Conservation (phyloP, 352 stramenopile species). For the Phytophthora lateralis region DNA sequence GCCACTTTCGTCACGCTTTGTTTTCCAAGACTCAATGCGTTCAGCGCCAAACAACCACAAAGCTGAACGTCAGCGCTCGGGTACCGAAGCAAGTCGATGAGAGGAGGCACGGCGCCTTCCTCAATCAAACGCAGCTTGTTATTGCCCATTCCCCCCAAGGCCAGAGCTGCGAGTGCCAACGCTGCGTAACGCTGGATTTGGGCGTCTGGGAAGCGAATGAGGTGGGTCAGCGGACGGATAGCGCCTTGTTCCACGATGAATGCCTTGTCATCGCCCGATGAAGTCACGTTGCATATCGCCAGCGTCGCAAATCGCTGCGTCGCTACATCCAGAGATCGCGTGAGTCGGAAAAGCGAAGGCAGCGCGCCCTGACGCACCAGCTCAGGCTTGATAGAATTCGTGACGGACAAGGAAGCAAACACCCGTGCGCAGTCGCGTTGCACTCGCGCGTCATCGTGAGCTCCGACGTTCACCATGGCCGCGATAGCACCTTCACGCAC, state of each 20-base stretch:
- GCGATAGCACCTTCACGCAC: conserved; percentile 88
- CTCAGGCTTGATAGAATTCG: conserved; percentile 81
- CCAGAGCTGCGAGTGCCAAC: conserved; percentile 91
- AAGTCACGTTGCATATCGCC: conserved; percentile 93
- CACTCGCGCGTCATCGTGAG: conserved; percentile 89
- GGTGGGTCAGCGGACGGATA: conserved; percentile 93
- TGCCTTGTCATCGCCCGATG: conserved; percentile 82
- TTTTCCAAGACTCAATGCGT: conserved; percentile 89
- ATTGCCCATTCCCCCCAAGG: conserved; percentile 90
- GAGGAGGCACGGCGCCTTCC: conserved; percentile 90
- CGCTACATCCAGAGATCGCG: conserved; percentile 91
- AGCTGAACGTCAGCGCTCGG: conserved; percentile 94
- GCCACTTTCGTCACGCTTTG: conserved; percentile 88
- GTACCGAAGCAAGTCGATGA: conserved; percentile 94
- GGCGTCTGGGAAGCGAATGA: conserved; percentile 94
- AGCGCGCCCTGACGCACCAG: conserved; percentile 86
- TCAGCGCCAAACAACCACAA: conserved; percentile 92
- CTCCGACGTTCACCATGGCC: conserved; percentile 73
- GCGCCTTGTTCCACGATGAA: conserved; percentile 92
- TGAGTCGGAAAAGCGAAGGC: conserved; percentile 93
- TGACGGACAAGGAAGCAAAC: conserved; percentile 91
- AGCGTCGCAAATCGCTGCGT: conserved; percentile 96
- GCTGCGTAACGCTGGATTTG: conserved; percentile 96
- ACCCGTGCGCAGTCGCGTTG: conserved; percentile 93
- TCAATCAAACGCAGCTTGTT: conserved; percentile 94